These are phyloP conservation scores for Daldinia concentrica DNA, from an alignment of 495 filamentous ascomycete genomes.

Conservation along the genomic window DNA sequence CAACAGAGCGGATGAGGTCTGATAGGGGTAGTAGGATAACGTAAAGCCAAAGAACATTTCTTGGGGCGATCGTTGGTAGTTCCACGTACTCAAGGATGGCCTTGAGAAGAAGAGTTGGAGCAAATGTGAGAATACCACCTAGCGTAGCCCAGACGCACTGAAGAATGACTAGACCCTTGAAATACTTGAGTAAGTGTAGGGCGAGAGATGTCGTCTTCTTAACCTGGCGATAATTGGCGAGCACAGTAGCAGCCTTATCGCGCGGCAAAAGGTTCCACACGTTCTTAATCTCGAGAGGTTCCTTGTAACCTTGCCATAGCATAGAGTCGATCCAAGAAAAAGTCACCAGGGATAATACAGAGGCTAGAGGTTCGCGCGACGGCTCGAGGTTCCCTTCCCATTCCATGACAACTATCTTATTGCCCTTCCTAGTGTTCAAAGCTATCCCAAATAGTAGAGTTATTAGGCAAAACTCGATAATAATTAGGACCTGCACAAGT, in stretches of 20 bases:
- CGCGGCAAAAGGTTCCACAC: constrained; percentile 92
- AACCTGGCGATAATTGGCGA: constrained; percentile 82
- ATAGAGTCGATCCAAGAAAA: constrained; percentile 93
- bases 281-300: constrained; percentile 80
- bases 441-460: constrained; percentile 77
- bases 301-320: constrained; percentile 88
- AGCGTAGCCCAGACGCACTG: constrained; percentile 84
- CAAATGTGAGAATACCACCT: constrained; percentile 83
- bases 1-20: constrained; percentile 77
- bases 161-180: constrained; percentile 75
- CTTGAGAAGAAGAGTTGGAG: constrained; percentile 88
- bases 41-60: constrained; percentile 95
- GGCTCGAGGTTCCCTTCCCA: constrained; percentile 88
- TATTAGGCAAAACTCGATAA: constrained; percentile 76
- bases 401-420: constrained; percentile 86
- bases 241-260: constrained; percentile 82
- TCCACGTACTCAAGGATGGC: constrained; percentile 94
- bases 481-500: constrained; percentile 67
- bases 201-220: constrained; percentile 85
- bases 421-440: constrained; percentile 86
- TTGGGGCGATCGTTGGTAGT: constrained; percentile 76
- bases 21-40: constrained; percentile 88
- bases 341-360: constrained; percentile 84
- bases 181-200: constrained; percentile 84
- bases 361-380: constrained; percentile 83